Conservation (phyloP, 2,329 filamentous ascomycete genomes). For the Neonectria hederae region DNA sequence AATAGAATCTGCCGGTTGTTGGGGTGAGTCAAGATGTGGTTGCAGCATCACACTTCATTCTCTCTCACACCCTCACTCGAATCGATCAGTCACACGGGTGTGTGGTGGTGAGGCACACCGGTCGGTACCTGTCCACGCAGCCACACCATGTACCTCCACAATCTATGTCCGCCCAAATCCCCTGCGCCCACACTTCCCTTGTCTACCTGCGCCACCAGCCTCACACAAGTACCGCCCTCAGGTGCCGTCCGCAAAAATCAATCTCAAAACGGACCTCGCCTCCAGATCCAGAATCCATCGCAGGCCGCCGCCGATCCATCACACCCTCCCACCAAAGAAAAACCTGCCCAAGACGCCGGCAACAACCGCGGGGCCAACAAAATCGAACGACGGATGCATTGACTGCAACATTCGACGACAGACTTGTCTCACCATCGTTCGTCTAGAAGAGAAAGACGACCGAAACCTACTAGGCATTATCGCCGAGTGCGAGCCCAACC, state of each 20-base stretch:
- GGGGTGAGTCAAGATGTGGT: neutral
- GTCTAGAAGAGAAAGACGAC: neutral
- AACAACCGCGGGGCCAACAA: conserved; percentile 29
- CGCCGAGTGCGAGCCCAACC: conserved; percentile 2
- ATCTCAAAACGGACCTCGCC: conserved; percentile 41
- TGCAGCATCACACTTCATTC: neutral
- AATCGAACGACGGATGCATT: conserved; percentile 41
- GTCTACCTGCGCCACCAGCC: conserved; percentile 17
- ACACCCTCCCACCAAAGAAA: conserved; percentile 31
- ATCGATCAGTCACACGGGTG: conserved; percentile 7
- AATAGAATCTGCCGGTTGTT: neutral
- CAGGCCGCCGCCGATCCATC: conserved; percentile 37
- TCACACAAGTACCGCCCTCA: conserved; percentile 18
- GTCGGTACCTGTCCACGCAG: conserved; percentile 27
- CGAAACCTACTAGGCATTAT: neutral
- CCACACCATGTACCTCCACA: conserved; percentile 29
- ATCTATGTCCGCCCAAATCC: neutral
- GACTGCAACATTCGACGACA: conserved; percentile 20
- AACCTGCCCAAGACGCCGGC: conserved; percentile 22
- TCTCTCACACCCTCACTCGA: conserved; percentile 1
- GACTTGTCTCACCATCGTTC: conserved; percentile 31
- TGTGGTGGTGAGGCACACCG: conserved; percentile 10
- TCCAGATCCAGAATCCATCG: conserved; percentile 37
- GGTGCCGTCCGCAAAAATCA: conserved; percentile 37
- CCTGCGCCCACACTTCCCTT: neutral